phyloP scores from a whole-genome alignment of 1,139 yeast species.

The Hyphopichia pseudoburtonii region DNA sequence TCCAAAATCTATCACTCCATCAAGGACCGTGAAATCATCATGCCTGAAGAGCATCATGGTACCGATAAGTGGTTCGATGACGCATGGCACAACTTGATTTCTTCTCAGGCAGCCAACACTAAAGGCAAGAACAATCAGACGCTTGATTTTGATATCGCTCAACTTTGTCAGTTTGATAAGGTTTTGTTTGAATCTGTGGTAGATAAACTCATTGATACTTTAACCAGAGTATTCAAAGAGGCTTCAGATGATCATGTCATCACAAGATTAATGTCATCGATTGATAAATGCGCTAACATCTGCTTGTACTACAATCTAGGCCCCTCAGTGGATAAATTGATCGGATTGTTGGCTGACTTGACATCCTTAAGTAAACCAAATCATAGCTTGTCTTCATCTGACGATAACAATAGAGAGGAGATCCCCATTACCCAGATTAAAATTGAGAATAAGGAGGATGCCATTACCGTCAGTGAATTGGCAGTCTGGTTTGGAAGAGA shows the following conservation, averaged over 20 bases:
- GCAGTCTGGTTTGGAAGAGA: slow-evolving; percentile 87
- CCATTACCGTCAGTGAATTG: slow-evolving; percentile 73
- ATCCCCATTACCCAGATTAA: slow-evolving; percentile 50
- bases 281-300: slow-evolving; percentile 80
- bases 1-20: slow-evolving; percentile 80
- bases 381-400: slow-evolving; percentile 17
- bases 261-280: slow-evolving; percentile 80
- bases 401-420: slow-evolving; percentile 43
- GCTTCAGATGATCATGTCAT: slow-evolving; percentile 91
- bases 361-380: slow-evolving; percentile 50
- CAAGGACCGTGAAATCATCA: slow-evolving; percentile 82
- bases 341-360: slow-evolving; percentile 60
- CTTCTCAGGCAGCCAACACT: slow-evolving; percentile 37
- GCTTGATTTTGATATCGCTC: slow-evolving; percentile 19
- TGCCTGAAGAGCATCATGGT: slow-evolving; percentile 97
- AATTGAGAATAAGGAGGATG: slow-evolving; percentile 49
- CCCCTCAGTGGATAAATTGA: slow-evolving; percentile 62
- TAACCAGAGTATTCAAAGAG: slow-evolving; percentile 75
- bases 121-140: slow-evolving; percentile 17
- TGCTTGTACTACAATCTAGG: slow-evolving; percentile 63
- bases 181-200: slow-evolving; percentile 66
- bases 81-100: slow-evolving; percentile 83
- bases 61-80: slow-evolving; percentile 89
- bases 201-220: slow-evolving; percentile 62
- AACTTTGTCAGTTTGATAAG: slow-evolving; percentile 57